Evolutionary conservation across 73 alveolate genomes (phyloP), one percentile per base, ranked within the genome.

Genomic region (Symbiodinium pilosum): DNA sequence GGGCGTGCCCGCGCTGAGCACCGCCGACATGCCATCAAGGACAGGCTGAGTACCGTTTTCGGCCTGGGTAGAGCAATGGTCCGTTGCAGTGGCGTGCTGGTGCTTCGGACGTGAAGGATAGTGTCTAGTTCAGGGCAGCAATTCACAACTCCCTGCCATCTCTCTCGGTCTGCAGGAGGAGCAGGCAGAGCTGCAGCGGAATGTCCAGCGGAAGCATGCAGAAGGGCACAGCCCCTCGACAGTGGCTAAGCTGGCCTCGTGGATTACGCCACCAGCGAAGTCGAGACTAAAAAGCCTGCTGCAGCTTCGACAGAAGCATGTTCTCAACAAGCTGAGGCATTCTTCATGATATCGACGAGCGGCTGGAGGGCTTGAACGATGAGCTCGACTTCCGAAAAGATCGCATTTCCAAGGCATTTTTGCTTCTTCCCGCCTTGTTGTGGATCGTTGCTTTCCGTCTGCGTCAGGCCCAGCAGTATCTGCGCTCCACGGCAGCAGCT

Each of bases 141-240:
- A n/a, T n/a, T n/a, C n/a, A n/a, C n/a, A n/a, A n/a, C n/a, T n/a
- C n/a, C n/a, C n/a, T n/a, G n/a, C n/a, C n/a, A n/a, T n/a, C n/a
- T n/a, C n/a, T n/a, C n/a, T n/a, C n/a, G n/a, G n/a, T n/a, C 43
- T 14, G 2, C 95, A 87, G 95, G 95, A 87, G 86, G 95, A 39
- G 86, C 95, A 87, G 68, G 42, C 95, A 16, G 87, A 68, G 95
- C 95, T 89, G 9, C 95, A 89, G 87, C 68, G 95, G 36, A 89
- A 89, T 36, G 95, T 59, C 47, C 75, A 64, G 40, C 43, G 87
- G 51, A 89, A 89, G 75, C 87, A 84, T n/a, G 42, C 87, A 38
- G 95, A 89, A 68, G 95, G 95, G 47, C 95, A 32, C 75, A 89
- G 95, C 9, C 30, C 7, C 95, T 14, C 20, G 87, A 47, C 94